Evolutionary conservation across 2,329 filamentous ascomycete genomes (phyloP).

Genomic region (Botryosphaeria dothidea): DNA sequence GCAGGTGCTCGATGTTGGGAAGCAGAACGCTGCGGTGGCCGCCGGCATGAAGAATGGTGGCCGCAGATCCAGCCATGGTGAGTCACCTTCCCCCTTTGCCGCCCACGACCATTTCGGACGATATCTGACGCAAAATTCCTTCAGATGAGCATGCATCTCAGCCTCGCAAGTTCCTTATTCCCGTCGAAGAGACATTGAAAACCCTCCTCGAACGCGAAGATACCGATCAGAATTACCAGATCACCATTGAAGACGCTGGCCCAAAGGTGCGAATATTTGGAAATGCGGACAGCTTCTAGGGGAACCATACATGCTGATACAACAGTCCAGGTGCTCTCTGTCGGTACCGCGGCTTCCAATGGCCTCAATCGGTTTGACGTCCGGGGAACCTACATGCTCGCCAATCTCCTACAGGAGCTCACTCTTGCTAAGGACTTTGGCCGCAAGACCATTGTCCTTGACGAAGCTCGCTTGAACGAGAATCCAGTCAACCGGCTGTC

Average conservation of each 20-base stretch:
- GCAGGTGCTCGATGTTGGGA: slow-evolving; percentile 13
- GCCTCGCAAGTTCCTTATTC: slow-evolving; percentile 79
- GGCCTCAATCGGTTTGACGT: slow-evolving; percentile 88
- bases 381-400: slow-evolving; percentile 95
- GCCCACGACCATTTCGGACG: not conserved
- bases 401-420: slow-evolving; percentile 92
- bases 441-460: slow-evolving; percentile 84
- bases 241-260: slow-evolving; percentile 93
- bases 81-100: not conserved
- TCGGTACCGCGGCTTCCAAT: slow-evolving; percentile 83
- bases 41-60: slow-evolving; percentile 30
- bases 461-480: slow-evolving; percentile 89
- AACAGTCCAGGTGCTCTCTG: slow-evolving; percentile 65
- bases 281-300: not conserved
- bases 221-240: slow-evolving; percentile 88
- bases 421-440: slow-evolving; percentile 89
- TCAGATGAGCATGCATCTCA: slow-evolving; percentile 71
- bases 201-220: slow-evolving; percentile 83
- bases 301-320: not conserved
- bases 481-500: slow-evolving; percentile 89
- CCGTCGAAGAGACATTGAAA: slow-evolving; percentile 81
- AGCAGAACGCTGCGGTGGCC: slow-evolving; percentile 32
- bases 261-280: slow-evolving; percentile 66
- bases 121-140: not conserved
- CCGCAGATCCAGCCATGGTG: slow-evolving; percentile 41